Evolutionary conservation across 768 basidiomycete genomes (phyloP).

Genomic region (Rhodotorula babjevae): DNA sequence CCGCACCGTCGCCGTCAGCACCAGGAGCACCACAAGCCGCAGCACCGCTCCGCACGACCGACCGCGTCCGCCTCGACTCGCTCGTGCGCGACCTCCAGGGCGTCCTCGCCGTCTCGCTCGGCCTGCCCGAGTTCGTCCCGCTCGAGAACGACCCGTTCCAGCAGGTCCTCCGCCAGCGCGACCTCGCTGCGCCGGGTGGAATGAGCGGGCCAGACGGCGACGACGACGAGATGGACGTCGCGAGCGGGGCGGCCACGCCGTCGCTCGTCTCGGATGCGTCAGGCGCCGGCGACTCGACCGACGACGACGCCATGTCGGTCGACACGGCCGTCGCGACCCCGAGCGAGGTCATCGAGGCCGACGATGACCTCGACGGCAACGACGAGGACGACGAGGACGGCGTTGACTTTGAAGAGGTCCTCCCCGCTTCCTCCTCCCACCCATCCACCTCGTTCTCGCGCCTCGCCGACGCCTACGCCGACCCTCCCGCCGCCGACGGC

Average conservation of each 20-base stretch:
- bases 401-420: constrained; percentile 23
- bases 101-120: constrained; percentile 12
- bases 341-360: not conserved
- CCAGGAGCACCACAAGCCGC: not conserved
- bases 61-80: constrained; percentile 18
- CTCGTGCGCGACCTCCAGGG: constrained; percentile 11
- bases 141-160: constrained; percentile 25
- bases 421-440: not conserved
- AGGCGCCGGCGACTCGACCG: not conserved
- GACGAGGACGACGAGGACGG: constrained; percentile 21
- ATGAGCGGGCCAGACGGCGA: not conserved
- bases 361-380: not conserved
- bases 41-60: constrained; percentile 17
- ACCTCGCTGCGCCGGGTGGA: not conserved
- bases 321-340: constrained; percentile 4
- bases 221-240: not conserved
- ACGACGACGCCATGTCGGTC: constrained; percentile 23
- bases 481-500: constrained; percentile 6
- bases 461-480: not conserved
- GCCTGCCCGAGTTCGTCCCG: constrained; percentile 18
- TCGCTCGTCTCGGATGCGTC: not conserved
- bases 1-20: not conserved
- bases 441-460: not conserved
- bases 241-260: constrained; percentile 7
- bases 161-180: not conserved